Conservation (phyloP, 176 grass and related monocot genomes). For the Tillandsia fasciculata region DNA sequence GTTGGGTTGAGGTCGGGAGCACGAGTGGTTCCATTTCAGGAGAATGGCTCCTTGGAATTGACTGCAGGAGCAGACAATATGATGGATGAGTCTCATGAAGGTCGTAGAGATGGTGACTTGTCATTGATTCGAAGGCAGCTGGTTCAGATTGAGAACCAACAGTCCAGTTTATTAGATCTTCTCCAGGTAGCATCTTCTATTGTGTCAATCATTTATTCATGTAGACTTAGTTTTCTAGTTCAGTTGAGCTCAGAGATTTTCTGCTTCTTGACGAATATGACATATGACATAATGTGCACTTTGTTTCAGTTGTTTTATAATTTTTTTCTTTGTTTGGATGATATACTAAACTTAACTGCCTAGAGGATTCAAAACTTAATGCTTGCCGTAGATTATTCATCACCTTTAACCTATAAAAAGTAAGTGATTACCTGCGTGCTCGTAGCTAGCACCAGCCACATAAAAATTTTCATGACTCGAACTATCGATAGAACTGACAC, state of each 20-base stretch:
- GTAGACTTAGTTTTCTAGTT: not conserved
- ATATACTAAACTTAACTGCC: not conserved
- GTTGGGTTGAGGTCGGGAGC: slow-evolving; percentile 48
- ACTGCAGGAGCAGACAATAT: slow-evolving; percentile 17
- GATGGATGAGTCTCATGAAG: slow-evolving; percentile 38
- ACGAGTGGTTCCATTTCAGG: slow-evolving; percentile 62
- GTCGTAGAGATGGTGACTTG: slow-evolving; percentile 53
- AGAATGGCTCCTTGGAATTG: slow-evolving; percentile 31
- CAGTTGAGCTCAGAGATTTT: not conserved
- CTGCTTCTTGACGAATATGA: not conserved
- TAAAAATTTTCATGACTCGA: no score
- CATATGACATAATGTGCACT: not conserved
- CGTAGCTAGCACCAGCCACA: no score
- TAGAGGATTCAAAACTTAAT: not conserved
- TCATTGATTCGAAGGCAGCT: slow-evolving; percentile 77
- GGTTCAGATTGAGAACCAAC: slow-evolving; percentile 95
- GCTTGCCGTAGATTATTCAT: not conserved
- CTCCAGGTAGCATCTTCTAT: slow-evolving; percentile 56
- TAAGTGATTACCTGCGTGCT: no score
- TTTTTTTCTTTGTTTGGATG: not conserved
- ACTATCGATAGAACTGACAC: no score
- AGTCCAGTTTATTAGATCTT: slow-evolving; percentile 76
- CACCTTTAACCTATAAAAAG: no score
- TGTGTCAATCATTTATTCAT: not conserved
- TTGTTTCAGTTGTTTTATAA: not conserved